Evolutionary conservation across 257 asterid genomes (phyloP), one percentile per base, ranked within the genome.

Genomic region (Solanum clarkiae): DNA sequence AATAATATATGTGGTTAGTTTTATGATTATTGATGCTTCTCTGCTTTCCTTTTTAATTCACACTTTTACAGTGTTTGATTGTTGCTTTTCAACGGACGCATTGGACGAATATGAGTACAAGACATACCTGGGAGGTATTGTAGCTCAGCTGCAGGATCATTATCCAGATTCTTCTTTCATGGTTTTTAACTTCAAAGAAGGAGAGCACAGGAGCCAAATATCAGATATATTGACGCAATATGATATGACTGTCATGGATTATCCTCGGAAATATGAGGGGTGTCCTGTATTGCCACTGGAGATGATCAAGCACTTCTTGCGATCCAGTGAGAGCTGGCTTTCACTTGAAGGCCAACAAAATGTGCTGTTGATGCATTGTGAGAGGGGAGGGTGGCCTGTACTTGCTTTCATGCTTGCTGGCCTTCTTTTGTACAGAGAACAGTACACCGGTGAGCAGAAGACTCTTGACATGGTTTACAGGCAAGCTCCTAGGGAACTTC

Each of bases 341-440:
- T 97, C 99, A 8, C 92, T 97, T 77, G 98, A 92, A 88, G 99
- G 99, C 86, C 99, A 97, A 87, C 99, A 95, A 85, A 97, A 97
- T 80, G 99, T 97, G 85, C 94, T 97, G 68, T 87, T 97, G 89
- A 92, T 95, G 99, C 98, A 95, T 87, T 97, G 99, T 70, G 99
- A 95, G 90, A 91, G 98, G 85, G 99, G 99, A 85, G 98, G 99
- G 75, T 97, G 99, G 99, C 97, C 99, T n/a, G 95, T 94, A 84
- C 98, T 95, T 70, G 98, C 99, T 13, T 97, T 97, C 81, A 94
- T 95, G 98, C 99, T 97, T 85, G 99, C 99, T 14, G 99, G 98
- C 84, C 99, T 97, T 89, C 99, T 95, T 88, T 85, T 95, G 75
- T 97, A 97, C 92, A 90, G 98, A 85, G 95, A 95, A 84, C 99